These are phyloP conservation scores for Podospora didyma DNA, from an alignment of 495 filamentous ascomycete genomes.

Conservation along the genomic window DNA sequence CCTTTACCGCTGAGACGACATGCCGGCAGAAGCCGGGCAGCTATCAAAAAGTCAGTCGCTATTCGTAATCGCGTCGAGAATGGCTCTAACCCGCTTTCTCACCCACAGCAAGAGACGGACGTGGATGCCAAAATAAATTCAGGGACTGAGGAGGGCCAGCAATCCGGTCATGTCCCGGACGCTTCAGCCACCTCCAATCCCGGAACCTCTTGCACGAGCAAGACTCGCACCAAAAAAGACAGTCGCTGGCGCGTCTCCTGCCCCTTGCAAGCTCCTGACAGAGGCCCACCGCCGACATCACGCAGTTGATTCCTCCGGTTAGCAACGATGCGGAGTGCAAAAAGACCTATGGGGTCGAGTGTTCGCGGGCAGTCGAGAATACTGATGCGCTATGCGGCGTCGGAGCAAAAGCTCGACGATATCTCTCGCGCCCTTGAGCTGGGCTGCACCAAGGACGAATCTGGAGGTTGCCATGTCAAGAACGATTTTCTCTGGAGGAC, in stretches of 20 bases:
- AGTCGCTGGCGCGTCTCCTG: no score
- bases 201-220: no score
- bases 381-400: slow-evolving; percentile 11
- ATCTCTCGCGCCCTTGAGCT: slow-evolving; percentile 8
- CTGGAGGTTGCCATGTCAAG: slow-evolving; percentile 7
- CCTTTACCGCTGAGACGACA: no score
- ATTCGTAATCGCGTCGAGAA: no score
- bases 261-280: slow-evolving; percentile 9
- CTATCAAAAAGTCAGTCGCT: no score
- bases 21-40: neutral
- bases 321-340: neutral
- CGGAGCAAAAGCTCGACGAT: slow-evolving; percentile 10
- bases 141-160: no score
- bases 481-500: slow-evolving; percentile 1
- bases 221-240: no score
- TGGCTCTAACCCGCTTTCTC: no score
- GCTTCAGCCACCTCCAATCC: no score
- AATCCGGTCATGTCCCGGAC: no score
- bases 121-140: no score
- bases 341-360: slow-evolving; percentile 1
- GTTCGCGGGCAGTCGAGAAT: slow-evolving; percentile 10
- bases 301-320: neutral
- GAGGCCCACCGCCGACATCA: slow-evolving; percentile 8
- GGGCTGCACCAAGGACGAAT: slow-evolving; percentile 9
- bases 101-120: no score